Base-by-base conservation (phyloP, 306 rosid species). In the Dryas octopetala region DNA sequence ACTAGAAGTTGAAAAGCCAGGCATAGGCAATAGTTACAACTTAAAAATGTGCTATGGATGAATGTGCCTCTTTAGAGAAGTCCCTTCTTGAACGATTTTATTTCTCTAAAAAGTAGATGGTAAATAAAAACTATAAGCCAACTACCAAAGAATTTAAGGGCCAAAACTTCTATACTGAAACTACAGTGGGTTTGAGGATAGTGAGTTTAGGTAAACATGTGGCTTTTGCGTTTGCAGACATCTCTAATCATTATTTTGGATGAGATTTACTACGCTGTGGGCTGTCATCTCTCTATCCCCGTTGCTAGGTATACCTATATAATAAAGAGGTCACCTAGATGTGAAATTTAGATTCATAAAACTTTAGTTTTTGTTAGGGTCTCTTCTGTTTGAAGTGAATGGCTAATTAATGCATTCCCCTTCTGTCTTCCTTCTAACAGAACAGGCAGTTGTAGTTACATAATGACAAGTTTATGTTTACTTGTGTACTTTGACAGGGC, bases 401-500 rank as follows among this genome's bases (percentile, higher is more conserved):
- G 61, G 55, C 50, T 13, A 28, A 59, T 51, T 71, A 19, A 19
- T 77, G 60, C 47, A 38, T 61, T 38, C 44, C 55, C 5, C 47
- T 9, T 54, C 41, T 66, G 17, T 68, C 41, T 19, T 62, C 62
- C 49, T 73, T 5, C 50, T 47, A 41, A 44, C 45, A 62, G 71
- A 48, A 51, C 9, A 7, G 9, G 47, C 55, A 49, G 59, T 32
- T 63, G 64, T 38, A 68, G 38, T 69, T 5, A 8, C 57, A 72
- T 66, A 71, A 60, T 73, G 73, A 12, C 47, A 79, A 9, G 43
- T 71, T 83, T 64, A 74, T 77, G 66, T 70, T 73, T 43, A 79
- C 45, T 46, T 79, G 59, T 63, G 70, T 71, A 17, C 70, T 78
- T 74, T 82, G 38, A 62, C 87, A 81, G 81, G 64, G 62, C 49